Base-by-base conservation (phyloP, 192 early-diverging fungal species). In the Backusella australiensis region DNA sequence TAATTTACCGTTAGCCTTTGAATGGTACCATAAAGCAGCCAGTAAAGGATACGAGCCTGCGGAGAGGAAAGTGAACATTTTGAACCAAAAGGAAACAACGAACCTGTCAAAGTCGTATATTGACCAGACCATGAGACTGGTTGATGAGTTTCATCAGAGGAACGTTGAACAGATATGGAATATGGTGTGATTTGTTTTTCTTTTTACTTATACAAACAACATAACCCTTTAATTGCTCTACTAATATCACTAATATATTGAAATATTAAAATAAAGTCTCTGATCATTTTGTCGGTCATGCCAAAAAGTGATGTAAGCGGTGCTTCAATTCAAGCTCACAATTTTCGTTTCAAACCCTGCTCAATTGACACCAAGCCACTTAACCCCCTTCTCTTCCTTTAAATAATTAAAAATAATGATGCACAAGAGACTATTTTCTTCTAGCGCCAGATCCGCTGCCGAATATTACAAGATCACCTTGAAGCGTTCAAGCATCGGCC, bases 381-480 rank as follows among this genome's bases (percentile, higher is more conserved):
- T 63, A 12, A 8, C 12, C 56, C 23, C 71, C 49, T 68, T 73
- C 42, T 73, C 49, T 73, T 53, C n/a, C n/a, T 29, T 46, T 14
- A 6, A 12, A 52, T 53, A 29, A 41, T 3, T 23, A n/a, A 38
- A 34, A 52, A 53, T 17, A 15, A 78, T 39, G 32, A 56, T 79
- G 71, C 46, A 41, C 17, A 73, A 44, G 26, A 73, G 78, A 73
- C 46, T 71, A 14, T 79, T 79, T 42, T 56, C 73, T 14, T 53
- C 53, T 14, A 79, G 72, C 35, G 29, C 78, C 29, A 44, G 32
- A 34, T 12, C 49, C 15, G 74, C 74, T 23, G 41, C 77, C 15
- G 52, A 78, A 14, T 84, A 81, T 49, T 87, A 79, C 78, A 84
- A 83, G 52, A 81, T 88, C 65, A 87, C 85, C 21, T 70, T 85